phyloP scores from a whole-genome alignment of 306 rosid species.

The Dalbergia cultrata region DNA sequence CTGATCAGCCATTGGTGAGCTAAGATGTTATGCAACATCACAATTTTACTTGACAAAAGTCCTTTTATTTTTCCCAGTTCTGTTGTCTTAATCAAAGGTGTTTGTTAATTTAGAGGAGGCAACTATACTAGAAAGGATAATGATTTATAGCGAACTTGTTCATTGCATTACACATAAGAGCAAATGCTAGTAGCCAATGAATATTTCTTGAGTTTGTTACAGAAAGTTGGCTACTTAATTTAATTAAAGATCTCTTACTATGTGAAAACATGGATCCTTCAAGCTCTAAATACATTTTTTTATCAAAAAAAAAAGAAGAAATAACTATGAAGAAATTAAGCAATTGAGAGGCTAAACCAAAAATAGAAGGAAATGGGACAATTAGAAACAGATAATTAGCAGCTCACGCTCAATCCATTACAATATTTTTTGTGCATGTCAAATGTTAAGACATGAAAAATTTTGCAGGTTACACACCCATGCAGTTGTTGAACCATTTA shows the following conservation, averaged over 20 bases:
- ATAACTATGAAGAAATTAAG: background rate
- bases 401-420: background rate
- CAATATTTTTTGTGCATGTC: background rate
- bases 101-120: background rate
- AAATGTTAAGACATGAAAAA: constrained; percentile 12
- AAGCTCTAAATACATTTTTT: background rate
- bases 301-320: background rate
- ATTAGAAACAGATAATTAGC: background rate
- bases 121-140: background rate
- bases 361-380: no score
- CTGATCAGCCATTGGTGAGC: constrained; percentile 76
- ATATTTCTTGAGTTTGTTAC: background rate
- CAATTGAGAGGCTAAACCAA: no score
- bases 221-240: background rate
- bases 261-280: background rate
- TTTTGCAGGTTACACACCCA: constrained; percentile 71
- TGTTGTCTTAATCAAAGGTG: background rate
- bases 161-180: background rate
- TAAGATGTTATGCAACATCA: background rate
- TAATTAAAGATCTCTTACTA: background rate
- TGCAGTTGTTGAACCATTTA: constrained; percentile 86
- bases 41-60: background rate
- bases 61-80: no score
- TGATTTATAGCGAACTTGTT: background rate
- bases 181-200: background rate